Conservation (phyloP, 2,329 filamentous ascomycete genomes). For the Fusarium sp. region DNA sequence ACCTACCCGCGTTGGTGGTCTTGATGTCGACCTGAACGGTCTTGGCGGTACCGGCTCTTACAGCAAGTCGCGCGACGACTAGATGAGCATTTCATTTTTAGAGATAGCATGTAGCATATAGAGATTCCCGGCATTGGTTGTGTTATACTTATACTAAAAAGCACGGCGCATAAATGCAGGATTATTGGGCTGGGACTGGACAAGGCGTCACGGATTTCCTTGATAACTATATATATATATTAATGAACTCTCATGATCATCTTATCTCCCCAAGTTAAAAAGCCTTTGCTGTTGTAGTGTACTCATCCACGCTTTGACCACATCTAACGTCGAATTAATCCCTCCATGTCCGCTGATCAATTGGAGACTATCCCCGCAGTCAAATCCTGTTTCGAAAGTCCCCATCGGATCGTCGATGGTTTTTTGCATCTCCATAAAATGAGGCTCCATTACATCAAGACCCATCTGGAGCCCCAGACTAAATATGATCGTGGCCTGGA, state of each 20-base stretch:
- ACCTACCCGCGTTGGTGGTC: conserved; percentile 14
- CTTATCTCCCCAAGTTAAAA: too few relatives aligned
- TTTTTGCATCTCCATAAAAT: conserved; percentile 13
- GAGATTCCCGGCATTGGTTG: conserved; percentile 15
- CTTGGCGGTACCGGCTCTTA: conserved; percentile 16
- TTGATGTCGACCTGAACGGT: conserved; percentile 26
- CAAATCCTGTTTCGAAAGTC: conserved; percentile 3
- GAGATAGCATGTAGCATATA: conserved; percentile 24
- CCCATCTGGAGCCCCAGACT: conserved; percentile 21
- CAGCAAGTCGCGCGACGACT: conserved; percentile 20
- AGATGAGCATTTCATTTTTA: neutral
- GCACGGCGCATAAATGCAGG: conserved; percentile 15
- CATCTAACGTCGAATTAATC: neutral
- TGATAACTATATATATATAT: conserved; percentile 2
- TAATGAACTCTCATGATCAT: conserved; percentile 13
- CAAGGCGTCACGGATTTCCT: conserved; percentile 13
- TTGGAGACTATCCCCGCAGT: conserved; percentile 1
- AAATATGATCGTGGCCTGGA: neutral
- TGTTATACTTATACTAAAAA: conserved; percentile 17
- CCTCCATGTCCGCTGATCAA: neutral
- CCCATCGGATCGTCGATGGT: conserved; percentile 17
- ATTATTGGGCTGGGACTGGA: neutral
- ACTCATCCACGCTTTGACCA: neutral
- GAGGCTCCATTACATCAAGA: conserved; percentile 25
- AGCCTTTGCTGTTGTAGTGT: too few relatives aligned